Evolutionary conservation across 1,284 basidiomycete genomes (phyloP).

Genomic region (Papiliotrema flavescens): DNA sequence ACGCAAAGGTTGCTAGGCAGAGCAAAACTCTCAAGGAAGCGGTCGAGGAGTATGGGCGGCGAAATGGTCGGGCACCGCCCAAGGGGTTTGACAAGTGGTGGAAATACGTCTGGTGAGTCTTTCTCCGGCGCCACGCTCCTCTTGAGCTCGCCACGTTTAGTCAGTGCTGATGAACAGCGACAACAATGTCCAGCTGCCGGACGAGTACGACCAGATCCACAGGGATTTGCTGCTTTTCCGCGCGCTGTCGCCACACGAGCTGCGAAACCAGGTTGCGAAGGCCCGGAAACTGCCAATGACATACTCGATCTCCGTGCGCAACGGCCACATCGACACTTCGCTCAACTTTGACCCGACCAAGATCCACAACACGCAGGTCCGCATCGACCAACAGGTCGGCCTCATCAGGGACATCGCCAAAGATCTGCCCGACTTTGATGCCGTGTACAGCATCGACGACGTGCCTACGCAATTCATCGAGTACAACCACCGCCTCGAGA

Average conservation of each 20-base stretch:
- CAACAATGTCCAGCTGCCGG: constrained; percentile 71
- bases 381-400: constrained; percentile 43
- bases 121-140: no score
- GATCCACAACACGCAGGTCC: constrained; percentile 22
- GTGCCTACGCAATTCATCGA: constrained; percentile 11
- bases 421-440: no score
- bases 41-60: constrained; percentile 68
- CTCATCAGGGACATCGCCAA: no score
- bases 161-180: constrained; percentile 53
- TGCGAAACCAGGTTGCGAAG: constrained; percentile 59
- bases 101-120: constrained; percentile 55
- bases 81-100: constrained; percentile 88
- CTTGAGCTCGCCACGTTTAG: no score
- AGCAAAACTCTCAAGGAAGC: constrained; percentile 71
- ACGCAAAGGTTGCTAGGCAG: constrained; percentile 63
- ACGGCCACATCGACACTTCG: constrained; percentile 22
- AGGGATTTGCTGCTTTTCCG: constrained; percentile 78
- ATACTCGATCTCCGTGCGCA: constrained; percentile 27
- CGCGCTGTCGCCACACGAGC: constrained; percentile 64
- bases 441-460: no score
- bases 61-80: constrained; percentile 76
- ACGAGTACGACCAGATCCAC: constrained; percentile 81
- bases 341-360: constrained; percentile 12
- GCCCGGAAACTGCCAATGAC: constrained; percentile 17
- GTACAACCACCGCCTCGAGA: constrained; percentile 32